Evolutionary conservation across 768 basidiomycete species (phyloP).

Genomic region (Pisolithus tinctorius): DNA sequence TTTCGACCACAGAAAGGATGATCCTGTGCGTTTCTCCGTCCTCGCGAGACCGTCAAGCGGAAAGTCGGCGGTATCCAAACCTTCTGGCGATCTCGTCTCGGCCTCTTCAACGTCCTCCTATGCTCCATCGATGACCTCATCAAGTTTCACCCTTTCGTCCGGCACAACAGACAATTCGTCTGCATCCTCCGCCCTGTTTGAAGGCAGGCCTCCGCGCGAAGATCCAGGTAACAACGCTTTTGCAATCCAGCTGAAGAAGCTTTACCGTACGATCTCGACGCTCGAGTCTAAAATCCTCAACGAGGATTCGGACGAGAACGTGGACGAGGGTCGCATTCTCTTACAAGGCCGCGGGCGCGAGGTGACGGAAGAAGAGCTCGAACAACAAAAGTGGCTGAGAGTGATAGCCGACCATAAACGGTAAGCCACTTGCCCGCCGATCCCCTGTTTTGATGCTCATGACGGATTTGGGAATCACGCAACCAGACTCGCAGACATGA

Average conservation of each 20-base stretch:
- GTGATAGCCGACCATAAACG: conserved; percentile 76
- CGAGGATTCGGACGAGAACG: conserved; percentile 52
- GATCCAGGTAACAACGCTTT: conserved; percentile 61
- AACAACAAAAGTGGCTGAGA: conserved; percentile 72
- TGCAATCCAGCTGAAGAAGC: conserved; percentile 66
- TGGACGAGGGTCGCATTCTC: conserved; percentile 32
- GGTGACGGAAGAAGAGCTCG: conserved; percentile 46
- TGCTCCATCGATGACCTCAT: conserved; percentile 60
- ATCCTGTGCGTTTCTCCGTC: conserved; percentile 80
- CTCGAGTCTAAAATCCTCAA: conserved; percentile 71
- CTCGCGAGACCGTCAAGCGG: conserved; percentile 43
- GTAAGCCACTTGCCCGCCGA: conserved; percentile 38
- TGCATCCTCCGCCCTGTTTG: conserved; percentile 63
- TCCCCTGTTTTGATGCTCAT: conserved; percentile 1
- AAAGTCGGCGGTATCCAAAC: conserved; percentile 49
- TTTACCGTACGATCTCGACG: conserved; percentile 76
- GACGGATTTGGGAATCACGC: conserved; percentile 3
- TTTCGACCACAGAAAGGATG: conserved; percentile 86
- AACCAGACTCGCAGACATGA: conserved; percentile 80
- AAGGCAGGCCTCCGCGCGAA: conserved; percentile 42
- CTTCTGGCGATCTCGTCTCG: conserved; percentile 64
- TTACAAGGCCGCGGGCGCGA: conserved; percentile 28
- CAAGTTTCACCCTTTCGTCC: conserved; percentile 68
- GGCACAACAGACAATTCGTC: conserved; percentile 70
- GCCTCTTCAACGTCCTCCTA: conserved; percentile 73